These are phyloP conservation scores for Phytophthora pistaciae DNA, from an alignment of 352 stramenopile species.

Conservation along the genomic window DNA sequence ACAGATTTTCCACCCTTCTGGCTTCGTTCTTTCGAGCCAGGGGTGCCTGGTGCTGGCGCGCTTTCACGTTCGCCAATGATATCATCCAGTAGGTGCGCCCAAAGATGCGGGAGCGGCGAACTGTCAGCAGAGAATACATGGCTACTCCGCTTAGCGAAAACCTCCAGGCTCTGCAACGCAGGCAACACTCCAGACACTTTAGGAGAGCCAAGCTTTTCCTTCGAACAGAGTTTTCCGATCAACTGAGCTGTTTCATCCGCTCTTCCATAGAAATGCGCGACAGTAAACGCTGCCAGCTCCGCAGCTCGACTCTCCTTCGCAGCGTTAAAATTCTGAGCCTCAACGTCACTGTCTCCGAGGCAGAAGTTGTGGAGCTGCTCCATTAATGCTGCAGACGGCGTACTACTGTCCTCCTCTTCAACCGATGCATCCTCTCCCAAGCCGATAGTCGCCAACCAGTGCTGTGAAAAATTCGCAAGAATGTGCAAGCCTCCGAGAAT, in stretches of 20 bases:
- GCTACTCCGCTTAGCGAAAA: constrained; percentile 70
- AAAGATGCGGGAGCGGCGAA: constrained; percentile 45
- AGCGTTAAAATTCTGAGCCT: constrained; percentile 33
- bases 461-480: constrained; percentile 63
- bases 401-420: constrained; percentile 28
- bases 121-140: constrained; percentile 32
- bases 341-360: constrained; percentile 39
- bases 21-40: constrained; percentile 27
- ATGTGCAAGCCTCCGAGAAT: constrained; percentile 58
- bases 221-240: constrained; percentile 60
- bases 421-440: constrained; percentile 23
- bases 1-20: constrained; percentile 25
- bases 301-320: constrained; percentile 49
- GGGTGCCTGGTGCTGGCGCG: constrained; percentile 1
- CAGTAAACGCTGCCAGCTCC: constrained; percentile 57
- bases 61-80: constrained; percentile 35
- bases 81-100: constrained; percentile 55
- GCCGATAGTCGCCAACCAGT: constrained; percentile 43
- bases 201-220: constrained; percentile 47
- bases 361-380: constrained; percentile 64
- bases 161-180: constrained; percentile 65
- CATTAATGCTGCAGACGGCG: constrained; percentile 42
- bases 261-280: constrained; percentile 60
- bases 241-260: constrained; percentile 47
- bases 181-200: constrained; percentile 33